Conservation (phyloP, 1,139 yeast species). For the Yamadazyma sp. region DNA sequence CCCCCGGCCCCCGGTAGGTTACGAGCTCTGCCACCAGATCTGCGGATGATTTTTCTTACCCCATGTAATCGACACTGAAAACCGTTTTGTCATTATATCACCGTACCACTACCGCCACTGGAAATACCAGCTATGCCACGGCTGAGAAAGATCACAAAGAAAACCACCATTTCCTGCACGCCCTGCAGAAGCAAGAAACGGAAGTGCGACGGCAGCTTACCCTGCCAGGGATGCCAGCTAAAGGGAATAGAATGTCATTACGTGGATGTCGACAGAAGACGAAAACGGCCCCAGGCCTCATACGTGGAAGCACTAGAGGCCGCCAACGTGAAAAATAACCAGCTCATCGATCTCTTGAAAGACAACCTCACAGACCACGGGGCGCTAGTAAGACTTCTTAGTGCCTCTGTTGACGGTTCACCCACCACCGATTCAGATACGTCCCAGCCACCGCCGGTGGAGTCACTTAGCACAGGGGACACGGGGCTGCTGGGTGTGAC, state of each 20-base stretch:
- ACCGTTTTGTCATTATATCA: no score
- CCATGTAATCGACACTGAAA: no score
- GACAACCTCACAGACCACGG: slow-evolving; percentile 8
- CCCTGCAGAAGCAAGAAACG: slow-evolving; percentile 5
- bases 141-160: neutral
- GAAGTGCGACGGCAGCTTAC: slow-evolving; percentile 12
- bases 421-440: neutral
- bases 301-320: slow-evolving; percentile 12
- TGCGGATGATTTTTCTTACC: no score
- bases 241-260: slow-evolving; percentile 10
- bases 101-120: no score
- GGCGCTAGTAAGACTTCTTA: slow-evolving; percentile 3
- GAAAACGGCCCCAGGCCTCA: slow-evolving; percentile 7
- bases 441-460: neutral
- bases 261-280: slow-evolving; percentile 9
- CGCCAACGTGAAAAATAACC: slow-evolving; percentile 6
- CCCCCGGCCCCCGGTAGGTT: no score
- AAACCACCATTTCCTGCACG: slow-evolving; percentile 2
- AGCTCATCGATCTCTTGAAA: slow-evolving; percentile 5
- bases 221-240: slow-evolving; percentile 8
- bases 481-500: neutral
- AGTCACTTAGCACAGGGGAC: neutral
- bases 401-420: neutral
- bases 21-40: no score
- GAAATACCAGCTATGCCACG: slow-evolving; percentile 4